Evolutionary conservation across 1,284 basidiomycete genomes (phyloP).

Genomic region (Marasmius oreades): DNA sequence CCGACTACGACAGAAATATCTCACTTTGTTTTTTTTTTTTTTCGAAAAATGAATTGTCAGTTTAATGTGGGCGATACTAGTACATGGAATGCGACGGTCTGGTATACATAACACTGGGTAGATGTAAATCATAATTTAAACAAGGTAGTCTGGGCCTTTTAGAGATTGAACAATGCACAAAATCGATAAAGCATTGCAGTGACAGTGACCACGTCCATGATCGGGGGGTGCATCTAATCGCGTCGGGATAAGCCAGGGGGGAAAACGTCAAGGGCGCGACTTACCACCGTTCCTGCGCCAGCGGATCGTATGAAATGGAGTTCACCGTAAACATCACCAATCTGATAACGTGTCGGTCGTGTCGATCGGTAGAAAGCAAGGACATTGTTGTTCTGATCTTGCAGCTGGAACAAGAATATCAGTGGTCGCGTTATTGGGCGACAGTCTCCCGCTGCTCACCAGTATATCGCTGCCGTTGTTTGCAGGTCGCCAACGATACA

Average conservation of each 20-base stretch:
- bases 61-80: not conserved
- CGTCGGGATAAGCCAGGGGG: not conserved
- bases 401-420: constrained; percentile 43
- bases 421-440: not conserved
- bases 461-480: constrained; percentile 54
- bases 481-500: constrained; percentile 73
- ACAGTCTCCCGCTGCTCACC: constrained; percentile 39
- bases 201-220: constrained; percentile 82
- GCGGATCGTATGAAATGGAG: constrained; percentile 75
- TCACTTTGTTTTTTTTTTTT: not conserved
- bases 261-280: constrained; percentile 25
- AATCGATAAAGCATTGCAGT: constrained; percentile 82
- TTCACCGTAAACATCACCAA: constrained; percentile 81
- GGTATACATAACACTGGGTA: not conserved
- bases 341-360: constrained; percentile 70
- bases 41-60: not conserved
- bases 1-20: not conserved
- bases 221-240: constrained; percentile 72
- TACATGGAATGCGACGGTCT: not conserved
- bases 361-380: constrained; percentile 77
- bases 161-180: constrained; percentile 65
- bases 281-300: constrained; percentile 76
- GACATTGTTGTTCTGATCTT: constrained; percentile 62
- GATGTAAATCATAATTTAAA: constrained; percentile 5
- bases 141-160: constrained; percentile 23